A percentile compares a stretch with the other conserved stretches of the same genome.
Evolutionary conservation across 768 basidiomycete species (phyloP).

Genomic region (Boletus reticulatus): DNA sequence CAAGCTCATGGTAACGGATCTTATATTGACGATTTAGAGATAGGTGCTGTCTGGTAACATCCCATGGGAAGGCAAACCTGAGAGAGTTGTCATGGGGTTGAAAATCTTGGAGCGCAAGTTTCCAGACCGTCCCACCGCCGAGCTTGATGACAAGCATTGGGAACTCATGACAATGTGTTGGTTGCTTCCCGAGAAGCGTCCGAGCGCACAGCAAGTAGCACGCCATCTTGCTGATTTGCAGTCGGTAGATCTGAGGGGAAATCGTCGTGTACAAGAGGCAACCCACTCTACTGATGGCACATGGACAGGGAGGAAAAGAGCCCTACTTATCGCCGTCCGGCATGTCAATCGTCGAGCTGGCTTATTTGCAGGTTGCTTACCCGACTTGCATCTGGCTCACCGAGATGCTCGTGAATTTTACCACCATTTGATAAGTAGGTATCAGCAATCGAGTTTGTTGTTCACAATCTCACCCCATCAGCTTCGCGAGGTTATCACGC

Average conservation of each 20-base stretch:
- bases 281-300: neutral
- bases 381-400: neutral
- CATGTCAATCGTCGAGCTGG: neutral
- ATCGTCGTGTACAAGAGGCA: neutral
- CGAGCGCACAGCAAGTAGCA: neutral
- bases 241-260: neutral
- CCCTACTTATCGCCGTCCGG: slow-evolving; percentile 8
- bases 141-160: neutral
- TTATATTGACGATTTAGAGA: neutral
- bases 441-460: neutral
- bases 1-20: neutral
- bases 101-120: neutral
- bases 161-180: neutral
- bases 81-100: neutral
- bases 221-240: neutral
- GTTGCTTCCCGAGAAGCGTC: neutral
- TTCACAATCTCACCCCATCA: neutral
- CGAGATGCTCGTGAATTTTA: neutral
- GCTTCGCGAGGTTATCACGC: slow-evolving; percentile 29
- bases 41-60: neutral
- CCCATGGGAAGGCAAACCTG: neutral
- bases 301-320: neutral
- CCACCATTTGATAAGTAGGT: neutral
- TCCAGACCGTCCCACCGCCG: neutral
- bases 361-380: too few relatives aligned